These are phyloP conservation scores for Silene latifolia DNA, from an alignment of 148 eudicot species.

Conservation along the genomic window DNA sequence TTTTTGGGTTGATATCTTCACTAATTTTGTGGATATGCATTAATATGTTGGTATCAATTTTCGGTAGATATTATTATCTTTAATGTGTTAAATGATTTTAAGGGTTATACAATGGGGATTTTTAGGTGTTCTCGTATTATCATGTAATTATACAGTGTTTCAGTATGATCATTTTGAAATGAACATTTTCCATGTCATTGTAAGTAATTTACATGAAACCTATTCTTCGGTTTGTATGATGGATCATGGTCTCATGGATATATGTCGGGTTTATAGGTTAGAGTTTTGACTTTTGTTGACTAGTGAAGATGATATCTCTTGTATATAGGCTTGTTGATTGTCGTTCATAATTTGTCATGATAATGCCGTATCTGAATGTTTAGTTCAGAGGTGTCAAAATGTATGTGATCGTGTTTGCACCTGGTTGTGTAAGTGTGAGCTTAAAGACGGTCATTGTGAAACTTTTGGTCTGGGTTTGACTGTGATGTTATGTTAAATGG, in stretches of 20 bases:
- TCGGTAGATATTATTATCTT: neutral
- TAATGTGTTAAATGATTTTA: neutral
- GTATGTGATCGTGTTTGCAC: neutral
- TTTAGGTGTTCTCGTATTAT: too few relatives aligned
- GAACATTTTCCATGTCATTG: neutral
- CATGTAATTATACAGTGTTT: too few relatives aligned
- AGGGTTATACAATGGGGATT: neutral
- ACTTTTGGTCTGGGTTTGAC: neutral
- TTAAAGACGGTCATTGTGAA: neutral
- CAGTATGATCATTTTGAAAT: neutral
- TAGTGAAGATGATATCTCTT: neutral
- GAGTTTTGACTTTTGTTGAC: neutral
- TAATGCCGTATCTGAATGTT: neutral
- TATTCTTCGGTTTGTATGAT: neutral
- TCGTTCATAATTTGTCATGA: neutral
- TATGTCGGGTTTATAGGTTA: neutral
- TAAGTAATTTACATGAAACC: neutral
- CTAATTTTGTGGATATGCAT: neutral
- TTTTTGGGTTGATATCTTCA: constrained; percentile 16
- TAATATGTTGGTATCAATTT: neutral
- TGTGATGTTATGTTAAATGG: constrained; percentile 4
- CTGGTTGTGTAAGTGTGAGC: neutral
- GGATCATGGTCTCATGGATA: neutral
- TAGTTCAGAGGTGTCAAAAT: neutral
- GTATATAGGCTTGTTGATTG: neutral